Base-by-base conservation (phyloP, 805 yeast species). In the Isabelozyma rhagii region DNA sequence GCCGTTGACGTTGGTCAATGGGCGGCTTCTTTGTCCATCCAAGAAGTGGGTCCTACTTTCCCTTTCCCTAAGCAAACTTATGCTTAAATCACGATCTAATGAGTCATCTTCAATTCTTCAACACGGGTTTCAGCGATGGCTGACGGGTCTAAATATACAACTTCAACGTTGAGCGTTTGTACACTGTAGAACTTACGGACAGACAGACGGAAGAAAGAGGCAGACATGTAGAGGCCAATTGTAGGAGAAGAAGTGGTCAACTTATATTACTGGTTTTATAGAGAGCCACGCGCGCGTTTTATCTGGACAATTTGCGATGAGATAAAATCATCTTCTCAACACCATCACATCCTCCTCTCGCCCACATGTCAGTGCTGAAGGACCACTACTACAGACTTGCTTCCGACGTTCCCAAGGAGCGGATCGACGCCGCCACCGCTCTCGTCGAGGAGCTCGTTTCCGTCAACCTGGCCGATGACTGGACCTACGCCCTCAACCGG, bases 41-140 rank as follows among this genome's bases (percentile, higher is more conserved):
- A 91, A 80, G 89, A 89, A 72, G 81, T 87, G 57, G 99, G 99
- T 51, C 97, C 99, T 44, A 80, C 96, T 46, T 94, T 83, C 83
- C 98, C 98, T 59, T 76, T 78, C 75, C 87, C 89, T 58, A 85
- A 85, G 74, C 73, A 81, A 60, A 59, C 79, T 46, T 83, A 80
- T 41, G 60, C 61, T 50, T 59, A 54, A 47, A 36, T 21, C 14
- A 29, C 14, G 46, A 44, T 39, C 46, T 31, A 11, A 25, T 17
- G 36, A 31, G 36, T 31, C 36, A 31, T 31, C 36, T 31, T 31
- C 36, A 31, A 31, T 31, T 31, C 36, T 31, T 31, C 36, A 31
- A 31, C 36, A 31, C n/a, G 36, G 36, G 36, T 31, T 31, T 31
- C 36, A 31, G 36, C 36, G 36, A 31, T 31, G 36, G n/a, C 51